Evolutionary conservation across 768 basidiomycete genomes (phyloP), one percentile per base, ranked within the genome.

Genomic region (Tulasnella sp.): DNA sequence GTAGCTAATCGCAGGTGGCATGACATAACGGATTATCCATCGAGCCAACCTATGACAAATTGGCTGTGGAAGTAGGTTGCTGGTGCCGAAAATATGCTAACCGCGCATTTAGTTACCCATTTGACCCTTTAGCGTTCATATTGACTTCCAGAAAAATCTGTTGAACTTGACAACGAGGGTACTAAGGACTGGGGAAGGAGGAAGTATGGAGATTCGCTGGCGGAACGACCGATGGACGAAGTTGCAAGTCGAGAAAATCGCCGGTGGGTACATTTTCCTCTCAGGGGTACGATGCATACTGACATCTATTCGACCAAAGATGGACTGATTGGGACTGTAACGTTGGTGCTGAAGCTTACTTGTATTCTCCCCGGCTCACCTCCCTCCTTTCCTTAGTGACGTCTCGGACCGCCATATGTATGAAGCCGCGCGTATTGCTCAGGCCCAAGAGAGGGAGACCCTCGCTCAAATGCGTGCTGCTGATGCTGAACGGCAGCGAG

Each of bases 391-490:
- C 47, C 71, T 75, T 65, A 77, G 77, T 5, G 76, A 77, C 47
- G 71, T 77, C n/a, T 76, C 75, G 34, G 76, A 77, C 41, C 76
- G 77, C 26, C 75, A 75, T 29, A 36, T 77, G 19, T 72, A 75
- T 36, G 75, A 77, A 69, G 67, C 74, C 26, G 72, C 78, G 68
- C 69, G 79, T 76, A 72, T 80, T 77, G 71, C 77, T 75, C 73
- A 79, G 76, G 75, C 76, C 72, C 47, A 81, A 77, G 75, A 74
- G 73, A 67, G 76, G 77, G 80, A 81, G 72, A 77, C 78, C 41
- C 69, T 75, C 0, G 79, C 80, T 64, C 75, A 75, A 26, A 34
- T 76, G 59, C 75, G 77, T 6, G 77, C 77, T 19, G 77, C 75
- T 37, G 78, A 79, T 17, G 78, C 78, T 26, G 78, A 79, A 44